phyloP scores from a whole-genome alignment of 2,329 filamentous ascomycete genomes.

The Myriosclerotinia curreyana region DNA sequence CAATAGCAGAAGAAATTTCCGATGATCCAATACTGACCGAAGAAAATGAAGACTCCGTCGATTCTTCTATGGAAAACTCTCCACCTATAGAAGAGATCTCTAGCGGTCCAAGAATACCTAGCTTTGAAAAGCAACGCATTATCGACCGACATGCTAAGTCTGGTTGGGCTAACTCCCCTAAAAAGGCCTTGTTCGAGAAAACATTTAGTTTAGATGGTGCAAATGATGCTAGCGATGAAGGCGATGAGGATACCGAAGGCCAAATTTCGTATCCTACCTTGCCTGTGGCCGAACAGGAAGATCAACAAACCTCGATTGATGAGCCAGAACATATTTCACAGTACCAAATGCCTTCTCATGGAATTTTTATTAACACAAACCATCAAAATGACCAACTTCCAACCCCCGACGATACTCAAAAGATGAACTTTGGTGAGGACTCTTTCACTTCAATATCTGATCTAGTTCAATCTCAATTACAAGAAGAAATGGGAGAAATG shows the following conservation, averaged over 20 bases:
- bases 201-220: constrained; percentile 19
- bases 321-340: not conserved
- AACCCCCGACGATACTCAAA: constrained; percentile 20
- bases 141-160: constrained; percentile 11
- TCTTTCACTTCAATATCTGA: constrained; percentile 13
- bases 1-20: not conserved
- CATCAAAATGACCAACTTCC: constrained; percentile 10
- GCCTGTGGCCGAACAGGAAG: not conserved
- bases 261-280: not conserved
- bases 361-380: not conserved
- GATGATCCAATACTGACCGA: not conserved
- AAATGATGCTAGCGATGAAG: constrained; percentile 14
- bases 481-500: constrained; percentile 17
- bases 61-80: not conserved
- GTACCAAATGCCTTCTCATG: not conserved
- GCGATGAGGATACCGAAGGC: constrained; percentile 2
- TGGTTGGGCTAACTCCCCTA: constrained; percentile 14
- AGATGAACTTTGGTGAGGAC: not conserved
- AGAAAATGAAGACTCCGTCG: not conserved
- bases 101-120: not conserved
- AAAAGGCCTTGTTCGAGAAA: constrained; percentile 7
- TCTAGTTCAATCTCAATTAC: constrained; percentile 18
- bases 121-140: not conserved
- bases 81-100: not conserved
- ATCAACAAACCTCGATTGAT: not conserved